Base-by-base conservation (phyloP, 257 asterid genomes). In the Echium plantagineum region DNA sequence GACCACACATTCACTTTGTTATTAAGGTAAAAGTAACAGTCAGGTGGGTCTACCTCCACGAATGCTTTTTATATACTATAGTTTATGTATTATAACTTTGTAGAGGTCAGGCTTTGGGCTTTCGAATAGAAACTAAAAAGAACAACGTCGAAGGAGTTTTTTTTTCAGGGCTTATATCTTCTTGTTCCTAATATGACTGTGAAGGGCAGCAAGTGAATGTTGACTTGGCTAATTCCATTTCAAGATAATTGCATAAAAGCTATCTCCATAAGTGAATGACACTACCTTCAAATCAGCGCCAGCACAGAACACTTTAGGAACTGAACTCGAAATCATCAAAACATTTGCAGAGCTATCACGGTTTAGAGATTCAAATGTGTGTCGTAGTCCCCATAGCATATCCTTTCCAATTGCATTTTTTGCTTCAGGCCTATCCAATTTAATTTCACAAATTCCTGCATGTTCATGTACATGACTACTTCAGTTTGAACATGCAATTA, bases 211-310 rank as follows among this genome's bases (percentile, higher is more conserved):
- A 6, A 38, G 48, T 38, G 9, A 7, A 4, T 12, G 12, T 42
- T 10, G 16, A 42, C 49, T 42, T 42, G 13, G 49, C 17, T 10
- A 10, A 42, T 10, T 42, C 17, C 17, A 42, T 42, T 10, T 10
- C 5, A 10, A 42, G 49, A 42, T 42, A 42, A 42, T 42, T 13
- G 10, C 5, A 0, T 0, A 20, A 15, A 10, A 42, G 26, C 5
- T 8, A 22, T 38, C 46, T 26, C 18, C n/a, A 16, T 7, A 31
- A 21, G 38, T 52, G 62, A 10, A 9, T 24, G 24, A 57, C 59
- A 13, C 18, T 69, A 90, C 98, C 95, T 91, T 91, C 74, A 91
- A 72, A 85, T 91, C 96, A 74, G 98, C 96, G 65, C 98, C 98
- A 70, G 96, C 94, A 67, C 98, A 91, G 57, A 91, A 91, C 47